Percentiles rank a stretch among this genome's conserved stretches.
These are phyloP conservation scores for Saturnispora bothae DNA, from an alignment of 805 yeast species.

Conservation along the genomic window DNA sequence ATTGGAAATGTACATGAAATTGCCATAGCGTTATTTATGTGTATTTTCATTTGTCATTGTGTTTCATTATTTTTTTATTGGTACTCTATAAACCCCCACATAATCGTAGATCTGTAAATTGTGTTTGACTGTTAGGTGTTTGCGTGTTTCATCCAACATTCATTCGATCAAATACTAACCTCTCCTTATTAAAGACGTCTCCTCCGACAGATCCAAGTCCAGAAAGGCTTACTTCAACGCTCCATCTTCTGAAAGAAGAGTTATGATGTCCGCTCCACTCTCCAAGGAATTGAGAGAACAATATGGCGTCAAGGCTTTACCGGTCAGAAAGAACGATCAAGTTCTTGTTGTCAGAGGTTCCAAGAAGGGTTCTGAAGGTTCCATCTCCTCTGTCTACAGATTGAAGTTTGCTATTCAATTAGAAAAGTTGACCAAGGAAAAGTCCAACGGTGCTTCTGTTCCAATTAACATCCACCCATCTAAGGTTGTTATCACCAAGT, in stretches of 20 bases:
- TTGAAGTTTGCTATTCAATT: conserved; percentile 93
- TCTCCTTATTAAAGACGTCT: conserved; percentile 67
- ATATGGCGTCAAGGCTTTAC: conserved; percentile 91
- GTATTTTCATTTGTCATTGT: no score
- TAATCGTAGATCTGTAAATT: not conserved
- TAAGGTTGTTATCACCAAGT: conserved; percentile 96
- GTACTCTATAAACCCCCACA: not conserved
- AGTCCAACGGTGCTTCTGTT: conserved; percentile 94
- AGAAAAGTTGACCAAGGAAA: conserved; percentile 95
- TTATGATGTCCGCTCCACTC: conserved; percentile 93
- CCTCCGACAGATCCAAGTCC: conserved; percentile 98
- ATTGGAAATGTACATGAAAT: not conserved
- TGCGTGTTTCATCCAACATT: no score
- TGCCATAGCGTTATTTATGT: not conserved
- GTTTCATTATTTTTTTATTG: not conserved
- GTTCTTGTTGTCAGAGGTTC: conserved; percentile 96
- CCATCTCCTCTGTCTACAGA: conserved; percentile 96
- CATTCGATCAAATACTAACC: conserved; percentile 24
- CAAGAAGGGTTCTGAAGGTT: conserved; percentile 99
- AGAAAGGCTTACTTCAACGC: conserved; percentile 99
- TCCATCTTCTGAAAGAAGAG: conserved; percentile 92
- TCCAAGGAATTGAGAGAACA: conserved; percentile 97
- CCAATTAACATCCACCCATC: conserved; percentile 98
- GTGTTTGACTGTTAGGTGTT: not conserved
- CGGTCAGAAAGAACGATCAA: conserved; percentile 96